Evolutionary conservation across 768 basidiomycete species (phyloP).

Genomic region (Tricholoma terreum): DNA sequence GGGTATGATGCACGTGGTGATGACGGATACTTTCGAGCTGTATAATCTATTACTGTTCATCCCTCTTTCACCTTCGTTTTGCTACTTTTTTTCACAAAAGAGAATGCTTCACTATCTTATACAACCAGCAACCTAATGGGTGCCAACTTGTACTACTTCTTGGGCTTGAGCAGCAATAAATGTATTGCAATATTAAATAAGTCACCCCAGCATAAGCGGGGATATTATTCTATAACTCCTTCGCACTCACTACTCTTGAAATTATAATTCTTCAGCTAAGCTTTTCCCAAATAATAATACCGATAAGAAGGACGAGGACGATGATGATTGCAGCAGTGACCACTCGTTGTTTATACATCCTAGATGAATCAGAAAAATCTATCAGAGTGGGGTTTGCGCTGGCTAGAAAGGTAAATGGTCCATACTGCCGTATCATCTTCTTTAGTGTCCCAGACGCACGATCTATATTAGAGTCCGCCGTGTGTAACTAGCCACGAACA

Average conservation of each 20-base stretch:
- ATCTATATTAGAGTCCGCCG: conserved; percentile 87
- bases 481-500: conserved; percentile 55
- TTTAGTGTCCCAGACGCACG: conserved; percentile 88
- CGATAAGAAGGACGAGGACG: conserved; percentile 81
- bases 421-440: conserved; percentile 93
- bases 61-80: conserved; percentile 12
- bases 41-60: conserved; percentile 25
- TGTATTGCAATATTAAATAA: neutral
- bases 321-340: conserved; percentile 84
- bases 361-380: conserved; percentile 44
- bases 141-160: conserved; percentile 19
- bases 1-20: conserved; percentile 31
- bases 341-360: conserved; percentile 96
- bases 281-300: conserved; percentile 80
- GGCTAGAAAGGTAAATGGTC: conserved; percentile 15
- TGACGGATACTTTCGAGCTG: conserved; percentile 26
- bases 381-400: conserved; percentile 14
- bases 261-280: conserved; percentile 34
- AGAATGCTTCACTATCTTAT: conserved; percentile 3
- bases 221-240: neutral
- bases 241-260: neutral
- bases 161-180: conserved; percentile 7
- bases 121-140: neutral
- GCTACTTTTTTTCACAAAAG: conserved; percentile 1
- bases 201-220: neutral